Evolutionary conservation across 139 green algal genomes (phyloP), one percentile per base, ranked within the genome.

Genomic region (Pleodorina starrii): DNA sequence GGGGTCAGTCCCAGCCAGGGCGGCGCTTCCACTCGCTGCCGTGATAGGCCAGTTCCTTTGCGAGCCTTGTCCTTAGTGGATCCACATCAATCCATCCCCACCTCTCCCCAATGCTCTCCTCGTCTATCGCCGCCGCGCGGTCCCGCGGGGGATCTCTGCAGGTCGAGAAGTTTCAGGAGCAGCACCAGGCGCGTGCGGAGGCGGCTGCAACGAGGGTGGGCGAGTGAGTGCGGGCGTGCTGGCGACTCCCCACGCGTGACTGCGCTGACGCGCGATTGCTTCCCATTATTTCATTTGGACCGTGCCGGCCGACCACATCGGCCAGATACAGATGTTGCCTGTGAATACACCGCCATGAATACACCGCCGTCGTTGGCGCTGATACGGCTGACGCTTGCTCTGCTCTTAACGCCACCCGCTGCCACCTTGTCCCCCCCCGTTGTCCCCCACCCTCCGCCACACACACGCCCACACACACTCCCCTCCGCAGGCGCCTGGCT

Each of bases 401-500:
- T 27, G 25, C 29, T 60, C 14, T 60, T 17, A 60, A 14, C 51
- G 14, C 17, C 51, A 60, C 10, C 29, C 35, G 9, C 68, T 17
- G 19, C 38, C 17, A 5, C 38, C 17, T n/a, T 7, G 16, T 51
- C 16, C 38, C 71, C 11, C 16, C 36, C 38, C 40, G 2, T n/a
- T 6, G 36, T 54, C 16, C 38, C 71, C 38, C 11, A 36, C 14
- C 4, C 71, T 11, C n/a, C 72, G 16, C 40, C 72, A 57, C 38
- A 14, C n/a, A n/a, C n/a, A n/a, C n/a, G n/a, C n/a, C n/a, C n/a
- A n/a, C n/a, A n/a, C n/a, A n/a, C n/a, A n/a, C n/a, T n/a, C n/a
- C n/a, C 38, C 10, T 36, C 72, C 72, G 42, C 78, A 85, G 78
- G 78, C 78, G 54, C 27, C 36, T 85, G 36, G 78, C 78, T 35